Conservation (phyloP, 2,329 filamentous ascomycete species). For the Colletotrichum incanum region DNA sequence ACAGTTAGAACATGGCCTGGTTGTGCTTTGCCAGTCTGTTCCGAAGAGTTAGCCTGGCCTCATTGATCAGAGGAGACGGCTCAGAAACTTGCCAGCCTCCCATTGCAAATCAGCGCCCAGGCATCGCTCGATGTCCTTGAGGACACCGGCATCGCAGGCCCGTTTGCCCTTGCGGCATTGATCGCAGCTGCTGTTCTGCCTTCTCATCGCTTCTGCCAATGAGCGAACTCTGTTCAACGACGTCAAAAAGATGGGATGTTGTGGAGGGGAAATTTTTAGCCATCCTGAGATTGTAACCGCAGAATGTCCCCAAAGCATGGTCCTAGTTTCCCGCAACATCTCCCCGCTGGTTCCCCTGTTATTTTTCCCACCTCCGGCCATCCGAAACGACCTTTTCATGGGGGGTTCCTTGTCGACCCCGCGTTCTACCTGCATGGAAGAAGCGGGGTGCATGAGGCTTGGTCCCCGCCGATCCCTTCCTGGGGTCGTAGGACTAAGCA, state of each 20-base stretch:
- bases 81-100: conserved; percentile 27
- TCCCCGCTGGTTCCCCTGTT: conserved; percentile 20
- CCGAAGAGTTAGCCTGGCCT: background rate
- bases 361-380: background rate
- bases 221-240: no score
- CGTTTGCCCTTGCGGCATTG: conserved; percentile 48
- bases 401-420: conserved; percentile 26
- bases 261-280: background rate
- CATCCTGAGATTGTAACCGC: background rate
- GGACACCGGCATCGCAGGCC: conserved; percentile 45
- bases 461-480: conserved; percentile 21
- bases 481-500: background rate
- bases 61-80: background rate
- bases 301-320: background rate
- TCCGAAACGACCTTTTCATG: conserved; percentile 26
- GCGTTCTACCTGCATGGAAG: conserved; percentile 13
- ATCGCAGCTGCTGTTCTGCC: conserved; percentile 47
- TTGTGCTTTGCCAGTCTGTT: conserved; percentile 30
- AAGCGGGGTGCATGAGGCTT: conserved; percentile 19
- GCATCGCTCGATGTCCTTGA: conserved; percentile 26
- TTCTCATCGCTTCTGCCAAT: conserved; percentile 30
- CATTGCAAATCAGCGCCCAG: conserved; percentile 26
- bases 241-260: background rate
- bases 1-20: conserved; percentile 49
- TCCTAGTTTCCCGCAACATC: background rate